Conservation (phyloP, 1,284 basidiomycete species). For the Neonothopanus nambi region DNA sequence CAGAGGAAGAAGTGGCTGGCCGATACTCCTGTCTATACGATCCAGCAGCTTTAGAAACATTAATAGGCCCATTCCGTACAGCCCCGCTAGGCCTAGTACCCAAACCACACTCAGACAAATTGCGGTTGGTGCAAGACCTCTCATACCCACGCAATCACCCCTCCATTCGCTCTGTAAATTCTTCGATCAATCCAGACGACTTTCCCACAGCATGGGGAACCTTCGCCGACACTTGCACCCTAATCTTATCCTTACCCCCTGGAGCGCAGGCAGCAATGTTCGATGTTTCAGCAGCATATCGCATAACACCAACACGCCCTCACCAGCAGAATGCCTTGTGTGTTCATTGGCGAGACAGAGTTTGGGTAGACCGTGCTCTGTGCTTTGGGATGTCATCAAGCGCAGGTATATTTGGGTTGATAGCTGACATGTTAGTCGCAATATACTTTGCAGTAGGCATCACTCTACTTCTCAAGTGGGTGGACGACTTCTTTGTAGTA, state of each 20-base stretch:
- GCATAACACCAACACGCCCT: too few species aligned
- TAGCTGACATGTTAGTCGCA: slow-evolving; percentile 6
- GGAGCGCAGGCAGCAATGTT: too few species aligned
- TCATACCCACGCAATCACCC: slow-evolving; percentile 34
- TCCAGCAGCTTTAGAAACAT: too few species aligned
- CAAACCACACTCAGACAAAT: too few species aligned
- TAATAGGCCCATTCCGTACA: too few species aligned
- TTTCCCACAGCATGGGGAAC: slow-evolving; percentile 38
- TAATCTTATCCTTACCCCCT: slow-evolving; percentile 24
- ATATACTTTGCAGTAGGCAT: neutral
- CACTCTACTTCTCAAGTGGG: neutral
- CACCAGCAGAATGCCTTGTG: too few species aligned
- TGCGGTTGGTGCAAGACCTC: slow-evolving; percentile 41
- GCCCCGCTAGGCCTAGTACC: too few species aligned
- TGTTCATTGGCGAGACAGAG: too few species aligned
- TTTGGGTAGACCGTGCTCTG: too few species aligned
- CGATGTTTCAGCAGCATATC: too few species aligned
- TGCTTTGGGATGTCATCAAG: too few species aligned
- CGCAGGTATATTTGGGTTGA: too few species aligned
- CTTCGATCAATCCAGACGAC: slow-evolving; percentile 27
- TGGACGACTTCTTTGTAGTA: slow-evolving; percentile 6
- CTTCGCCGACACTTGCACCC: slow-evolving; percentile 22
- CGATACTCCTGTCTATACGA: slow-evolving; percentile 38
- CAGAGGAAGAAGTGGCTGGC: slow-evolving; percentile 30
- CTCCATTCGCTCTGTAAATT: slow-evolving; percentile 28